A percentile compares a stretch with the other conserved stretches of the same genome.
phyloP scores from a whole-genome alignment of 768 basidiomycete species.

The Agrocybe praecox region DNA sequence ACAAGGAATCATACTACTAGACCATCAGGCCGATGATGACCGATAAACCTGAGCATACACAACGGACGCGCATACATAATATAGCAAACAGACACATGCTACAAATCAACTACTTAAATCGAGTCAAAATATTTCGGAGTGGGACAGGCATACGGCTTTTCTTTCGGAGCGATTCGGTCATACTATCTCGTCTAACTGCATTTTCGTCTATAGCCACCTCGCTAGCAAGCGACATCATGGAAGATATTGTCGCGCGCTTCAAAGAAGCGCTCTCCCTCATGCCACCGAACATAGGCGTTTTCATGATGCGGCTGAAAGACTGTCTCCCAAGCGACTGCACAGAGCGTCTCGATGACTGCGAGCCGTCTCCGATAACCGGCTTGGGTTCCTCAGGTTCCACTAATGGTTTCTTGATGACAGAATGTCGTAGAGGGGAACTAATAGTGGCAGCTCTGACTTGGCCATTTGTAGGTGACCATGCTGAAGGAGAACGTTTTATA shows the following conservation, averaged over 20 bases:
- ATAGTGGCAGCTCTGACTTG: not conserved
- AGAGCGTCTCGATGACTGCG: conserved; percentile 1
- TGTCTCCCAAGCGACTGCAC: conserved; percentile 29
- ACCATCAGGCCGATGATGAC: not conserved
- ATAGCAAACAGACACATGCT: not conserved
- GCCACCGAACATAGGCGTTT: conserved; percentile 24
- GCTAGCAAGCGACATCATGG: conserved; percentile 17
- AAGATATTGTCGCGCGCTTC: conserved; percentile 23
- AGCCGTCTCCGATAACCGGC: not conserved
- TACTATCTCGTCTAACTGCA: conserved; percentile 28
- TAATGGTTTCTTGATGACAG: not conserved
- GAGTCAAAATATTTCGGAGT: conserved; percentile 46
- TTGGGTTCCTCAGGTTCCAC: not conserved
- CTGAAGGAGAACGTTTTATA: not conserved
- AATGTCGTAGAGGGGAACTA: not conserved
- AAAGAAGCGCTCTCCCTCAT: conserved; percentile 17
- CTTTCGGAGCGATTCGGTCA: conserved; percentile 17
- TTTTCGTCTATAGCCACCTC: conserved; percentile 37
- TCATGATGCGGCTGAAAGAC: conserved; percentile 33
- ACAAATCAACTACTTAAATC: conserved; percentile 36
- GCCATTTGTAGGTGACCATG: not conserved
- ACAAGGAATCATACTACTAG: not conserved
- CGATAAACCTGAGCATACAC: not conserved
- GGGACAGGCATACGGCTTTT: conserved; percentile 49
- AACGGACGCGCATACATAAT: not conserved